Percentiles rank a stretch among this genome's conserved stretches.
Evolutionary conservation across 2,329 filamentous ascomycete genomes (phyloP).

Genomic region (Pyrenophora graminea): DNA sequence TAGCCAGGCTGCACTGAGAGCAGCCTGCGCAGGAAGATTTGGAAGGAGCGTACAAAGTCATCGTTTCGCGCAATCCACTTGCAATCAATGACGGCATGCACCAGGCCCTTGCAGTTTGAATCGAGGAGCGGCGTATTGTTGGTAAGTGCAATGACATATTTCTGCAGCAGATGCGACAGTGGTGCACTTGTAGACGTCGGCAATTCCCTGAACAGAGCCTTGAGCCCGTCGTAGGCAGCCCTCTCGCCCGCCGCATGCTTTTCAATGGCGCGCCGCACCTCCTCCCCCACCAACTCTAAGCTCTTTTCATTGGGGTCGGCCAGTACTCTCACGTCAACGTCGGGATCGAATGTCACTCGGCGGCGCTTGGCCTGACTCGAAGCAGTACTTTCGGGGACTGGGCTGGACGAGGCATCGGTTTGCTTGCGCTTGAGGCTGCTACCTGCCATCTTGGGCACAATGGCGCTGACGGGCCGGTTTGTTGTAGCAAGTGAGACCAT

Average conservation of each 20-base stretch:
- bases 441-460: slow-evolving; percentile 31
- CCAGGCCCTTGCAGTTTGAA: slow-evolving; percentile 61
- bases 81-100: slow-evolving; percentile 61
- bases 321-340: slow-evolving; percentile 52
- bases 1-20: slow-evolving; percentile 83
- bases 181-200: slow-evolving; percentile 56
- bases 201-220: slow-evolving; percentile 56
- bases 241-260: slow-evolving; percentile 59
- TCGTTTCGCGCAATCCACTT: slow-evolving; percentile 67
- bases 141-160: slow-evolving; percentile 63
- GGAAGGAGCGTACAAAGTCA: slow-evolving; percentile 61
- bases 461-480: slow-evolving; percentile 31
- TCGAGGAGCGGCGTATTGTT: slow-evolving; percentile 61
- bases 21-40: slow-evolving; percentile 63
- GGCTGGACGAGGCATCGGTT: slow-evolving; percentile 27
- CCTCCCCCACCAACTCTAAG: slow-evolving; percentile 62
- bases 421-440: slow-evolving; percentile 48
- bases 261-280: slow-evolving; percentile 63
- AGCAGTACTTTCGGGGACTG: slow-evolving; percentile 38
- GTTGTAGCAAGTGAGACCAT: slow-evolving; percentile 48
- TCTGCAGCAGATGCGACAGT: slow-evolving; percentile 57
- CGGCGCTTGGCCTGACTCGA: slow-evolving; percentile 49
- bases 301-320: slow-evolving; percentile 57
- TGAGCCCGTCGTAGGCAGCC: slow-evolving; percentile 61
- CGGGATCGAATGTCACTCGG: slow-evolving; percentile 55